Evolutionary conservation across 495 filamentous ascomycete genomes (phyloP).

Genomic region (Gamarada debralockiae): DNA sequence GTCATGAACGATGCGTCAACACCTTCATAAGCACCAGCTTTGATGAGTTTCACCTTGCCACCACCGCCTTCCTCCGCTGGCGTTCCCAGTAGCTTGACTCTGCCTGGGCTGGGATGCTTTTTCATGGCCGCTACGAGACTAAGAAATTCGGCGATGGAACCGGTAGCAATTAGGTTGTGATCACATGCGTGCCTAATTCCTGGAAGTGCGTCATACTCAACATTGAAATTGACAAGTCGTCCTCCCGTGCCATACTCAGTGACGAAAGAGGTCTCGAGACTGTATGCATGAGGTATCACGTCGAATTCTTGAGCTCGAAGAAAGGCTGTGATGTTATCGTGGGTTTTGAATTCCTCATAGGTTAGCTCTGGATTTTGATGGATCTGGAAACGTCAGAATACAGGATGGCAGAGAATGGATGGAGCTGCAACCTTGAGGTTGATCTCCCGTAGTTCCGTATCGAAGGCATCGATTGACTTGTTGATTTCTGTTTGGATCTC

Average conservation of each 20-base stretch:
- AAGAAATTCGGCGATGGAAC: constrained; percentile 55
- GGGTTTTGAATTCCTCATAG: constrained; percentile 54
- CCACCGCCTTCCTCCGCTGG: constrained; percentile 68
- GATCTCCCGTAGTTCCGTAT: not conserved
- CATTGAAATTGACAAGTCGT: constrained; percentile 51
- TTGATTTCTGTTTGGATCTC: too few species aligned
- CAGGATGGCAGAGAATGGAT: too few species aligned
- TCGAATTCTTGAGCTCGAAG: constrained; percentile 46
- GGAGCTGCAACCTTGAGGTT: not conserved
- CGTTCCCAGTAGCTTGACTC: constrained; percentile 61
- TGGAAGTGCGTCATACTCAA: constrained; percentile 41
- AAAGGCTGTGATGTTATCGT: constrained; percentile 53
- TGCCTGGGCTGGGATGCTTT: constrained; percentile 44
- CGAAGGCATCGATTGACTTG: not conserved
- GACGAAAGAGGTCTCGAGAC: constrained; percentile 52
- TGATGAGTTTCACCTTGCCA: constrained; percentile 61
- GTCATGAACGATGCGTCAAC: constrained; percentile 64
- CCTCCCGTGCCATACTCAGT: constrained; percentile 45
- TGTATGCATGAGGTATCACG: constrained; percentile 51
- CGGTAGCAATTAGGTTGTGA: constrained; percentile 66
- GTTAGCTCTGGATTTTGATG: constrained; percentile 59
- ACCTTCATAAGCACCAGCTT: constrained; percentile 57
- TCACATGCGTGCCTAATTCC: constrained; percentile 64
- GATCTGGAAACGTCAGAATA: constrained; percentile 39
- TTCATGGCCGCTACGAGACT: constrained; percentile 49